Conservation (phyloP, 345 rosid species). For the Eucalyptus pauciflora region DNA sequence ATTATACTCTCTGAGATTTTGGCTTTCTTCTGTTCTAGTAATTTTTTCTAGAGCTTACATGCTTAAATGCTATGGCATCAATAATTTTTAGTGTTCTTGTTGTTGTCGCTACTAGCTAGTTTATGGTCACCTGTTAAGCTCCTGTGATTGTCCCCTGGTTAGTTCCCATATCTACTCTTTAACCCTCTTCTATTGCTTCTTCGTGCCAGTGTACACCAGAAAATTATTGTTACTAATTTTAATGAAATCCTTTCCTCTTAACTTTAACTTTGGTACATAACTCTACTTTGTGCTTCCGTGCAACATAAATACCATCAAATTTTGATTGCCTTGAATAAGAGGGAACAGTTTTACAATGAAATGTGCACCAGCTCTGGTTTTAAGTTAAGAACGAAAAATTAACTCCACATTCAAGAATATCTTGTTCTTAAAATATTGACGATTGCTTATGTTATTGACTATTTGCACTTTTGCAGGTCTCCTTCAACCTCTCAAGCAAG, state of each 20-base stretch:
- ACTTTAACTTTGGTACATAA: not conserved
- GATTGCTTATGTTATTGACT: not conserved
- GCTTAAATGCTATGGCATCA: not conserved
- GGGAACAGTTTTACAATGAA: not conserved
- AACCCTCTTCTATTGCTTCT: not conserved
- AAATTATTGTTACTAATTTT: not conserved
- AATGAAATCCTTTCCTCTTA: not conserved
- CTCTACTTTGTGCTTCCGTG: not conserved
- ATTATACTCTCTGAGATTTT: not conserved
- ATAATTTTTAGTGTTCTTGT: not conserved
- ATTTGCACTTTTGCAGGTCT: constrained; percentile 25
- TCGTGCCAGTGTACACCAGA: not conserved
- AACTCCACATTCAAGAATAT: not conserved
- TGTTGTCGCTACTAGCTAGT: not conserved
- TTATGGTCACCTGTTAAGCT: not conserved
- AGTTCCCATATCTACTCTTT: not conserved
- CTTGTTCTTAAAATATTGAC: not conserved
- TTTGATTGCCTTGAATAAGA: not conserved
- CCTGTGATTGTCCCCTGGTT: not conserved
- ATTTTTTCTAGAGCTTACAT: not conserved
- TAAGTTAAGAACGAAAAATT: not conserved
- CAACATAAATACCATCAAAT: not conserved
- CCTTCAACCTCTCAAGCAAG: constrained; percentile 60
- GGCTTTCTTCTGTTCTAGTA: not conserved
- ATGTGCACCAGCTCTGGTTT: not conserved